Conservation (phyloP, 768 basidiomycete species). For the Leccinum sublutescens region DNA sequence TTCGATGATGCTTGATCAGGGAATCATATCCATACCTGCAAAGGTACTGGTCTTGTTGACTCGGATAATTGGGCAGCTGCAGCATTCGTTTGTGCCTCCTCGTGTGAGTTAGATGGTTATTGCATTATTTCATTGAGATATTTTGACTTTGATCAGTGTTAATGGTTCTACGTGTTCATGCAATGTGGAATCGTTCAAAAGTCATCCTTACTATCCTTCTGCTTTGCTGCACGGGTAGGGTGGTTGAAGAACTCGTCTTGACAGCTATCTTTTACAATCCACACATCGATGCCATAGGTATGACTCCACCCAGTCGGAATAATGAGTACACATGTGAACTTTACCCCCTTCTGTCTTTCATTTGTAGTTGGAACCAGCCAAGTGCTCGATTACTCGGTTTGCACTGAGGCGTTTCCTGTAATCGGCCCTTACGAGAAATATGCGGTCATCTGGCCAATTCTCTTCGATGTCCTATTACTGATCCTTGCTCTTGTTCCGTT, state of each 20-base stretch:
- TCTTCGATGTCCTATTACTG: too few relatives aligned
- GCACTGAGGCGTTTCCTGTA: too few relatives aligned
- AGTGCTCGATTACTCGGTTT: too few relatives aligned
- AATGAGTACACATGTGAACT: too few relatives aligned
- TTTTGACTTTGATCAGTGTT: neutral
- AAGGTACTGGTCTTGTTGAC: too few relatives aligned
- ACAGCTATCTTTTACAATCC: neutral
- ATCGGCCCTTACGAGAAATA: too few relatives aligned
- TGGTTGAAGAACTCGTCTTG: neutral
- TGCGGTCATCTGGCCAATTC: too few relatives aligned
- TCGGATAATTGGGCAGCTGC: slow-evolving; percentile 3
- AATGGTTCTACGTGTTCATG: neutral
- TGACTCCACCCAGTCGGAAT: neutral
- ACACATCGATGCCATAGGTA: neutral
- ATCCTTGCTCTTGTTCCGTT: too few relatives aligned
- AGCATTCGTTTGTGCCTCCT: neutral
- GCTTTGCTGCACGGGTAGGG: neutral
- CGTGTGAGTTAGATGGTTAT: neutral
- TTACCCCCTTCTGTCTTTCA: too few relatives aligned
- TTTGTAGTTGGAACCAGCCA: too few relatives aligned
- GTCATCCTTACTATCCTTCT: neutral
- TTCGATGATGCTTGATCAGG: too few relatives aligned
- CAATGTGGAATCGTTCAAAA: neutral
- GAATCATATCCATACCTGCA: too few relatives aligned
- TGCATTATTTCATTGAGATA: neutral